Evolutionary conservation across 1,284 basidiomycete species (phyloP), one percentile per base, ranked within the genome.

Genomic region (Puccinia novopanici): DNA sequence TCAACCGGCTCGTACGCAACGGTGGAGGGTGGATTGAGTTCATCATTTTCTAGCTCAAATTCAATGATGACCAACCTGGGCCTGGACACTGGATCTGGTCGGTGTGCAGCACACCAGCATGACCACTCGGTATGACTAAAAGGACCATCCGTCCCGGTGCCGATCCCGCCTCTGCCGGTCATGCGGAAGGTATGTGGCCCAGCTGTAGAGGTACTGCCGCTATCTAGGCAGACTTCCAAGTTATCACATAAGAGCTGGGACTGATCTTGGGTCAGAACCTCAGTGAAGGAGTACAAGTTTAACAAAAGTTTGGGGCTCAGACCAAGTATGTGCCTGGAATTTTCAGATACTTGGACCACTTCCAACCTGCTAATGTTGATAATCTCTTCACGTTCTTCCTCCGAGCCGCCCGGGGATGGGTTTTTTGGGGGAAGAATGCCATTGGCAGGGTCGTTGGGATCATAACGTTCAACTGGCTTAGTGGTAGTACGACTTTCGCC

Each of bases 61-160:
- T 95, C 93, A 83, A 95, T 88, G 48, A 93, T 88, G 83, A 93
- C 89, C 73, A 89, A 84, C 76, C 86, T 83, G 82, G 80, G 84
- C 73, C 81, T 84, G 81, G 59, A 85, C 55, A 84, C 83, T 82
- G 34, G 81, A 70, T 83, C 61, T 83, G 90, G 90, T 13, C 91
- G 88, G 85, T 94, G 92, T 0, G 91, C 89, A 0, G 92, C 92
- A 83, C 92, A 93, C 92, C 93, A 94, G 83, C 92, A 93, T 0
- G 90, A 90, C 93, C 93, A 95, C n/a, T 87, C 86, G 22, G 88
- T 82, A 91, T 91, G 0, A 90, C 90, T 34, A 88, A 89, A 81
- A 74, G 81, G 81, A 72, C 81, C 82, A 81, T 82, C 82, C 65
- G 61, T 52, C 71, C 82, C 83, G 0, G 82, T 80, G 15, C 84